Conservation (phyloP, 2,329 filamentous ascomycete genomes). For the Ascocoryne sarcoides region DNA sequence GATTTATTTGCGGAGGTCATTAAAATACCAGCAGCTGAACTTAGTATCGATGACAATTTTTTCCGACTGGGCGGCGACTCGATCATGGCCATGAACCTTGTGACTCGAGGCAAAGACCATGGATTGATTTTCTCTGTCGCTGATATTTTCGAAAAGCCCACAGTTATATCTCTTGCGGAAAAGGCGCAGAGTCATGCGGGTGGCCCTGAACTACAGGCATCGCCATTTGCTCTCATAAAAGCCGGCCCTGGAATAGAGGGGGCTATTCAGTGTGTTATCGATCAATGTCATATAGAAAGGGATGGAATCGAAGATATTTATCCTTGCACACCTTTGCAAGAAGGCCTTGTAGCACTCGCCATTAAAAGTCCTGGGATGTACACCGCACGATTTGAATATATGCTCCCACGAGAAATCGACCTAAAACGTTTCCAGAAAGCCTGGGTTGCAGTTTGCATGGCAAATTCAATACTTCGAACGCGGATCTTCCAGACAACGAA, state of each 20-base stretch:
- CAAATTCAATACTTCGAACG: constrained; percentile 27
- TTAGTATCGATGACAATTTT: neutral
- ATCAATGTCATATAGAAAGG: constrained; percentile 15
- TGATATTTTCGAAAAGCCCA: neutral
- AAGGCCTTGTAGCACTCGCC: constrained; percentile 26
- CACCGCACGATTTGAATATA: constrained; percentile 20
- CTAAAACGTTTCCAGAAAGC: constrained; percentile 17
- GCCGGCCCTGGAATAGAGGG: too few relatives aligned
- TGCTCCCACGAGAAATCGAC: constrained; percentile 14
- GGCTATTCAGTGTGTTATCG: too few relatives aligned
- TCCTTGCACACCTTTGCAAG: constrained; percentile 14
- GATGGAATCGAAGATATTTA: constrained; percentile 12
- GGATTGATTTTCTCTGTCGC: neutral
- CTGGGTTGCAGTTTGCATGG: constrained; percentile 19
- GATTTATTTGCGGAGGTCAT: too few relatives aligned
- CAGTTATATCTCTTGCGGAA: too few relatives aligned
- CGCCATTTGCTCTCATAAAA: too few relatives aligned
- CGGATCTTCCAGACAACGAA: constrained; percentile 17
- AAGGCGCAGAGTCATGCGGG: too few relatives aligned
- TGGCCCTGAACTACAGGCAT: too few relatives aligned
- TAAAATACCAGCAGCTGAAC: neutral
- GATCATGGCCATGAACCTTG: neutral
- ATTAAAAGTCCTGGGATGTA: constrained; percentile 27
- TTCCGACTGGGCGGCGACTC: neutral
- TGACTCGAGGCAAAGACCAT: neutral